Base-by-base conservation (phyloP, 2,329 filamentous ascomycete genomes). In the Geosmithia morbida region DNA sequence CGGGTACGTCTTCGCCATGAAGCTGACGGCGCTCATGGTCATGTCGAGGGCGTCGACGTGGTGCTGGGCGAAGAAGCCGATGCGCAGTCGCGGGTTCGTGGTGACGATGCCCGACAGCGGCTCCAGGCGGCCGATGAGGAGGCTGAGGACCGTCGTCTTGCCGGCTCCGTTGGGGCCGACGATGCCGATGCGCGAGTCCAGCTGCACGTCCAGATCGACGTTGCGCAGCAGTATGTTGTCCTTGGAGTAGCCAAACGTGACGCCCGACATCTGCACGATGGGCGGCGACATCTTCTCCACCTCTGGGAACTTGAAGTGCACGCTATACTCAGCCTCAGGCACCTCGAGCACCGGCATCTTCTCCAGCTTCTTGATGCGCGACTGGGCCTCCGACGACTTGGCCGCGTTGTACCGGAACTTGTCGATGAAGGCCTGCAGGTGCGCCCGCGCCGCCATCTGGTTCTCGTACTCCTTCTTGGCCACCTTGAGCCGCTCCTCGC, bases 361-460 rank as follows among this genome's bases (percentile, higher is more conserved):
- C 66, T 98, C 94, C 51, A 98, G 73, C 64, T 98, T 98, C 76
- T 98, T 98, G 77, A 98, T 97, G 59, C 92, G 83, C 1, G 90
- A 97, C 62, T 98, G 92, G 1, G 92, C 92, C 71, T 98, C 92
- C 8, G 90, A 95, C 1, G 92, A 96, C 66, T 98, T 98, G 59
- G 90, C 92, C 26, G 92, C 92, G 61, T 98, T 98, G 75, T 98
- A 98, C 47, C 92, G 81, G 75, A 98, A 98, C 69, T 98, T 98
- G 76, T 98, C 92, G 68, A 98, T 98, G 67, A 98, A 98, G 26
- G 87, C 83, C 70, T 98, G 92, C 52, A 98, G 69, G 72, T 98
- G 92, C 30, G 88, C 87, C 56, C 92, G 79, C 65, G 90, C 81
- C 1, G 76, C 87, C 87, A 97, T 95, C 62, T 98, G 92, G 66